A percentile compares a stretch with the other conserved stretches of the same genome.
Evolutionary conservation across 2,329 filamentous ascomycete species (phyloP).

Genomic region (Aspergillus novoparasiticus): DNA sequence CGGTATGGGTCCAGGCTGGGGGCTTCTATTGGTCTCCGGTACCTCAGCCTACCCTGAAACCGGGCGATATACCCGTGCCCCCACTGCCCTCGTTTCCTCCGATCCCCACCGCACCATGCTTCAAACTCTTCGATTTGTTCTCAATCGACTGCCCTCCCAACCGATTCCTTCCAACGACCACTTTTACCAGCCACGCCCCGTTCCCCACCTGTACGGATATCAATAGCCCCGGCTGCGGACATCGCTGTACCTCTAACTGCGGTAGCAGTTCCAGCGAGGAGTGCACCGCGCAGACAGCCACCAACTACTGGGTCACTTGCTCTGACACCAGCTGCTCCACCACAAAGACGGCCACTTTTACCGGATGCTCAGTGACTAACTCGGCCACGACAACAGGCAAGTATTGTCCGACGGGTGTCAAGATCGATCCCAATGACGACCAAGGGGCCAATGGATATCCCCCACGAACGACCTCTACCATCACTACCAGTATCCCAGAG

Average conservation of each 20-base stretch:
- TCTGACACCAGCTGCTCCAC: neutral
- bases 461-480: neutral
- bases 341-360: neutral
- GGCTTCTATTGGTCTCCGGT: neutral
- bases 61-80: neutral
- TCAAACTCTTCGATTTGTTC: neutral
- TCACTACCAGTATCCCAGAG: neutral
- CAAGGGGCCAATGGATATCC: neutral
- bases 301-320: neutral
- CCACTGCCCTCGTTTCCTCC: neutral
- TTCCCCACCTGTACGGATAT: neutral
- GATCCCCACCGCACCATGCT: neutral
- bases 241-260: neutral
- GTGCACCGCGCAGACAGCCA: neutral
- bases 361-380: neutral
- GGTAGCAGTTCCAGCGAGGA: neutral
- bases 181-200: neutral
- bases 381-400: neutral
- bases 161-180: conserved; percentile 7
- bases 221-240: neutral
- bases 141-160: neutral
- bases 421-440: neutral
- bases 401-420: neutral
- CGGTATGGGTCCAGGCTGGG: too few relatives aligned
- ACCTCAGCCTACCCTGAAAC: neutral